Conservation (phyloP, 2,329 filamentous ascomycete genomes). For the Emmonsiellopsis sp. region DNA sequence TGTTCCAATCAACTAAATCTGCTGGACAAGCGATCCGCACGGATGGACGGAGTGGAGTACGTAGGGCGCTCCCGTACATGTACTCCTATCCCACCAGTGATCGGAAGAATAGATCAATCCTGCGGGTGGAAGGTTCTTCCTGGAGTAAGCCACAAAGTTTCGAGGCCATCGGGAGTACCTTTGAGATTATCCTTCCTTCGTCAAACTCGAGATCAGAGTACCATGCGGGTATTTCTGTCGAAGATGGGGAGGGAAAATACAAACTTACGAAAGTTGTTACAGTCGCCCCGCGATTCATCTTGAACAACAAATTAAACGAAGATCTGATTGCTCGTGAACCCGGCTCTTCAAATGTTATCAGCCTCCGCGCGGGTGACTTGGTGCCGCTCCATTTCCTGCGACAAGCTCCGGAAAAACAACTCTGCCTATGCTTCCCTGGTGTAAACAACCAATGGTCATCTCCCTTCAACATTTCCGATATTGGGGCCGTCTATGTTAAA, state of each 20-base stretch:
- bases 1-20: slow-evolving; percentile 71
- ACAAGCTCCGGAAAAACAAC: slow-evolving; percentile 71
- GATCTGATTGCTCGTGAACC: slow-evolving; percentile 86
- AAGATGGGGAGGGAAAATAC: slow-evolving; percentile 92
- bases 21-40: slow-evolving; percentile 67
- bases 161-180: slow-evolving; percentile 88
- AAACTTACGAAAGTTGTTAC: slow-evolving; percentile 95
- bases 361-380: slow-evolving; percentile 66
- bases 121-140: slow-evolving; percentile 80
- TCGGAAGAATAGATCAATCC: slow-evolving; percentile 76
- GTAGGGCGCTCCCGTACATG: slow-evolving; percentile 85
- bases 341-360: slow-evolving; percentile 77
- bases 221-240: slow-evolving; percentile 79
- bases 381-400: slow-evolving; percentile 86
- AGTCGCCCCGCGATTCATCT: slow-evolving; percentile 80
- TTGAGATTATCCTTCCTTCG: slow-evolving; percentile 76
- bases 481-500: slow-evolving; percentile 89
- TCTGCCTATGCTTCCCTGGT: slow-evolving; percentile 86
- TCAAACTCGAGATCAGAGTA: slow-evolving; percentile 66
- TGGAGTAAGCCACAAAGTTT: slow-evolving; percentile 99
- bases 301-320: slow-evolving; percentile 87
- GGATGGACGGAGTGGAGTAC: slow-evolving; percentile 43
- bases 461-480: slow-evolving; percentile 92
- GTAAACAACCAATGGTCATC: slow-evolving; percentile 97
- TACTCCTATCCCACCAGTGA: slow-evolving; percentile 88